phyloP scores from a whole-genome alignment of 345 rosid species.

The Eucalyptus marginata region DNA sequence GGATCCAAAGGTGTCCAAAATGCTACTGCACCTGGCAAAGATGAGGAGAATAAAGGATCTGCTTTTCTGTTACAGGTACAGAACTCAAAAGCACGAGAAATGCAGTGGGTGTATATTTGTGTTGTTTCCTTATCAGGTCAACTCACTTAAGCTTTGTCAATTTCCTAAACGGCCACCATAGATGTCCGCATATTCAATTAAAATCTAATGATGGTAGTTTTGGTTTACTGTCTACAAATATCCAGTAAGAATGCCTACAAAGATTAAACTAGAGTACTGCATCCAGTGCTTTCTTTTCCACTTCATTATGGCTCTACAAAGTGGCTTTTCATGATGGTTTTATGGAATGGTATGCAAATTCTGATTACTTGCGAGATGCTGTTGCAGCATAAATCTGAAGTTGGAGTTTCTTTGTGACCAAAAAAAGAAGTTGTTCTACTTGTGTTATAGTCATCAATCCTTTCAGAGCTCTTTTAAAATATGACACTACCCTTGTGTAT shows the following conservation, averaged over 20 bases:
- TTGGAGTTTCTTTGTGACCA: neutral
- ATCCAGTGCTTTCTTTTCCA: neutral
- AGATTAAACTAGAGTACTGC: neutral
- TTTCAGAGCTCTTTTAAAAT: neutral
- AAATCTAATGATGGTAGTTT: neutral
- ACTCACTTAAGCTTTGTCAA: neutral
- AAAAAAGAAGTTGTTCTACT: neutral
- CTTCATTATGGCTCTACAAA: neutral
- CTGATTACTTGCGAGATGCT: neutral
- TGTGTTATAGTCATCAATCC: neutral
- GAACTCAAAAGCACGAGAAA: neutral
- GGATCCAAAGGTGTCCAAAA: conserved; percentile 9
- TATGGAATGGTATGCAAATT: neutral
- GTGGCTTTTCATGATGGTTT: neutral
- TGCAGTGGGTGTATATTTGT: neutral
- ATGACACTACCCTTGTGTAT: neutral
- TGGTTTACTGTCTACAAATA: neutral
- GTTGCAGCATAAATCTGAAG: neutral
- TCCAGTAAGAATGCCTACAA: neutral
- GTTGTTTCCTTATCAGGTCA: neutral
- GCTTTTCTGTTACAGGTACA: conserved; percentile 66
- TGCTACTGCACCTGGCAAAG: conserved; percentile 12
- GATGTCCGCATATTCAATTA: neutral
- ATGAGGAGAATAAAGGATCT: conserved; percentile 61
- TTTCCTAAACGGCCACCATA: neutral